Base-by-base conservation (phyloP, 2,329 filamentous ascomycete species). In the Exserohilum turcica region DNA sequence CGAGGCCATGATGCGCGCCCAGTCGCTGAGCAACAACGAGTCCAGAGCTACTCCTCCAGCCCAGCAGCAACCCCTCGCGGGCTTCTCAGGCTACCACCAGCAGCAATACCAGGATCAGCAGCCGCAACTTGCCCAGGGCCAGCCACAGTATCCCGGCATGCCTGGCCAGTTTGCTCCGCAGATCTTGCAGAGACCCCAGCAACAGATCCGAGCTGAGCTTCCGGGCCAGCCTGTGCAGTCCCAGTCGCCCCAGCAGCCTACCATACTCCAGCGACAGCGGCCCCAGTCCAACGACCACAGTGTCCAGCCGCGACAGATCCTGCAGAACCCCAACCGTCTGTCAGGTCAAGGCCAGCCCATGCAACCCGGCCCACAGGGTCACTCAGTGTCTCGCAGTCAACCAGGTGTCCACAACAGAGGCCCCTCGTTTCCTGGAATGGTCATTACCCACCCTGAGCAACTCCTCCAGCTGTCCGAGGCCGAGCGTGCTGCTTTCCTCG, bases 1-100 rank as follows among this genome's bases (percentile, higher is more conserved):
- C 16, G 94, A 99, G 77, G 93, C 93, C 48, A 87, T 91, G 60
- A 92, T 99, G 88, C 86, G 90, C 55, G 82, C 84, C 29, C 88
- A 92, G 63, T 77, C 84, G 28, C 83, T 84, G 18, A 56, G 59
- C 24, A 54, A 53, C 16, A 57, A 63, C 6, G 29, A n/a, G n/a
- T n/a, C 54, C 38, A 59, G 59, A 36, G 57, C 36, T 15, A 56
- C 65, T 2, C 66, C 69, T 24, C 64, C 75, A 16, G 66, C 72
- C 5, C 71, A 74, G 32, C 67, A 71, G 3, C 57, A 63, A 32
- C 60, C 55, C 32, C 57, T 54, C 16, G 64, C 58, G 10, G 54
- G 54, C 16, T 66, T 57, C 19, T 52, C 62, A 32, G 52, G 47
- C 12, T 51, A 51, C 35, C 45, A 35, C 31, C 46, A 44, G 5